Conservation (phyloP, 306 rosid species). For the cucumber (Cucumis sativus) region DNA sequence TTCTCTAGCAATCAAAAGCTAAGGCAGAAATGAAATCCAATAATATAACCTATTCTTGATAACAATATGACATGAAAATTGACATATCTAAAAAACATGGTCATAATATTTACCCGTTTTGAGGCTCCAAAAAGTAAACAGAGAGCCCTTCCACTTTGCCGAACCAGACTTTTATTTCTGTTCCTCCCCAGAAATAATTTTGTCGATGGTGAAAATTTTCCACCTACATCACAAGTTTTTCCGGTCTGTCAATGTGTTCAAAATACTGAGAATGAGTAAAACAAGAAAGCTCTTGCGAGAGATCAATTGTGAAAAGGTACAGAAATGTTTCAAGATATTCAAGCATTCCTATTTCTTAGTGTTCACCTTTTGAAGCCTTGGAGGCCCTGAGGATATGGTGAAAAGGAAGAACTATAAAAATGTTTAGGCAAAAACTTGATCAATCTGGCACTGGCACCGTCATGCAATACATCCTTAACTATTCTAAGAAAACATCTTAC, state of each 20-base stretch:
- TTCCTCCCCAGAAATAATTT: conserved; percentile 64
- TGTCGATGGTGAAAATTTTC: conserved; percentile 45
- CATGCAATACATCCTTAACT: not conserved
- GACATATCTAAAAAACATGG: not conserved
- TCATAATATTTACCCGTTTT: conserved; percentile 57
- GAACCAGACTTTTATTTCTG: conserved; percentile 85
- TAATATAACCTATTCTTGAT: not conserved
- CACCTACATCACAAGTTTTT: conserved; percentile 39
- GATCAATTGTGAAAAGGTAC: not conserved
- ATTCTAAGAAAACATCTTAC: not conserved
- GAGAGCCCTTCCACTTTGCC: conserved; percentile 93
- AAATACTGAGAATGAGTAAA: not conserved
- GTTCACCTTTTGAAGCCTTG: not conserved
- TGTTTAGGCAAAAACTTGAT: not conserved
- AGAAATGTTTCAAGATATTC: not conserved
- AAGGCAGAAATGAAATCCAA: not conserved
- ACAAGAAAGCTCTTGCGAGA: not conserved
- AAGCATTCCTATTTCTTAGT: not conserved
- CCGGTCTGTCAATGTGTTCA: not conserved
- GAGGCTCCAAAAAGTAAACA: conserved; percentile 94
- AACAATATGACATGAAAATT: not conserved
- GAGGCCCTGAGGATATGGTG: not conserved
- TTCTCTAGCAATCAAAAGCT: not conserved
- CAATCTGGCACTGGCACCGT: not conserved
- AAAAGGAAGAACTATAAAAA: not conserved